Evolutionary conservation across 495 filamentous ascomycete species (phyloP), one percentile per base, ranked within the genome.

Genomic region (Talaromyces stipitatus): DNA sequence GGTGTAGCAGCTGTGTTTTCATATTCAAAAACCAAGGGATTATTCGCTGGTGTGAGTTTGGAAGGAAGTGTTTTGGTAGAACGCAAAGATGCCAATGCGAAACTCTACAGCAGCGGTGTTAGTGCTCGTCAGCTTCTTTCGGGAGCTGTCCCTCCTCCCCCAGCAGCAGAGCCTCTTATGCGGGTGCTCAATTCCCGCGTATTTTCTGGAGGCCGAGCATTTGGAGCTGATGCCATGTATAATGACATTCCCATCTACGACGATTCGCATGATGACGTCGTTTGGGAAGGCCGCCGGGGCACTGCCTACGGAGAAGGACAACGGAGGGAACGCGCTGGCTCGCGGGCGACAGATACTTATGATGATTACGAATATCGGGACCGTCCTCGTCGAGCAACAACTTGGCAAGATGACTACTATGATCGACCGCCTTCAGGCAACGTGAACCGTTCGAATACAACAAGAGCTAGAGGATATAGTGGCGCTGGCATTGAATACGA

Each of bases 211-310:
- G 76, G 76, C 23, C 65, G 69, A 14, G 65, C 71, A 2, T 62
- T 64, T 1, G 69, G 73, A 28, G 77, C 79, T 16, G 85, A 88
- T 60, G 67, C 74, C 26, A 95, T 94, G 85, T 98, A 97, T 76
- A 97, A 97, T 69, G 92, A 97, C 64, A 85, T 89, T 16, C 94
- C 94, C 1, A 81, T 96, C 4, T 98, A 97, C 63, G 91, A 95
- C 60, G 87, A 92, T 50, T 77, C 77, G 46, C 89, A 90, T 64
- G 94, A 98, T 60, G 83, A 92, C 63, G 87, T 92, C 3, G 88
- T 95, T n/a, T 97, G 94, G 94, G 89, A 92, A 64, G 88, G 89
- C 33, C 81, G 82, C 38, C 79, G 78, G 53, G 92, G 91, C 43
- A 79, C 77, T 33, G 90, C 86, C 2, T 89, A 85, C 62, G 87